Evolutionary conservation across 148 eudicot species (phyloP), one percentile per base, ranked within the genome.

Genomic region (Fagopyrum esculentum): DNA sequence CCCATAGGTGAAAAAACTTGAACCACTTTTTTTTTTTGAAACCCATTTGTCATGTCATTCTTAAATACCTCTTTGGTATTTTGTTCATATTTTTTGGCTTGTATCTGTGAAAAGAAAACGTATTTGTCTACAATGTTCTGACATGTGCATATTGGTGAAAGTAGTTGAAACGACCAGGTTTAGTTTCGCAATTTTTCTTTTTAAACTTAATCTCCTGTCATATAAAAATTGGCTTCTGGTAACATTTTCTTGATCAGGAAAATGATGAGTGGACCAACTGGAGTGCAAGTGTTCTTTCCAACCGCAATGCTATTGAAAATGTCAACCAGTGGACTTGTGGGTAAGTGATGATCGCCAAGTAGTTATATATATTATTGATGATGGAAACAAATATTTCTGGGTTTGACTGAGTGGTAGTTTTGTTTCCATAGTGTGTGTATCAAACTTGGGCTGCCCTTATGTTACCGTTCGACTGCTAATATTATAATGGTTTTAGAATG

Each of bases 271-370:
- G 98, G 98, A 76, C 85, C 15, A 89, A 91, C 55, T 94, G 97
- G 98, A 90, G 90, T 54, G 66, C 86, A 70, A 84, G 84, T 87
- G 87, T 91, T 71, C 87, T 94, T 55, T 85, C 82, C 50, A 86
- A 90, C 83, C 97, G 98, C 75, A 94, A 94, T 76, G 66, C 87
- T 48, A 73, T 90, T 64, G 98, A 90, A 80, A 94, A 94, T 77
- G 90, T 94, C 74, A 84, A 85, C 74, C 90, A 94, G 70, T 94
- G 98, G 98, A 91, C 92, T 57, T 94, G 98, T 59, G 98, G 98
- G 98, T 94, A 81, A 77, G 97, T 83, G 26, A 17, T 56, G 16
- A 56, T 17, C 6, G 61, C 3, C 29, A 55, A 55, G 26, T 56
- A 15, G 19, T 56, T 56, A 56, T 56, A 17, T 56, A 11, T 51